A percentile compares a stretch with the other conserved stretches of the same genome.
phyloP scores from a whole-genome alignment of 495 filamentous ascomycete genomes.

The Penicillium chermesinum region DNA sequence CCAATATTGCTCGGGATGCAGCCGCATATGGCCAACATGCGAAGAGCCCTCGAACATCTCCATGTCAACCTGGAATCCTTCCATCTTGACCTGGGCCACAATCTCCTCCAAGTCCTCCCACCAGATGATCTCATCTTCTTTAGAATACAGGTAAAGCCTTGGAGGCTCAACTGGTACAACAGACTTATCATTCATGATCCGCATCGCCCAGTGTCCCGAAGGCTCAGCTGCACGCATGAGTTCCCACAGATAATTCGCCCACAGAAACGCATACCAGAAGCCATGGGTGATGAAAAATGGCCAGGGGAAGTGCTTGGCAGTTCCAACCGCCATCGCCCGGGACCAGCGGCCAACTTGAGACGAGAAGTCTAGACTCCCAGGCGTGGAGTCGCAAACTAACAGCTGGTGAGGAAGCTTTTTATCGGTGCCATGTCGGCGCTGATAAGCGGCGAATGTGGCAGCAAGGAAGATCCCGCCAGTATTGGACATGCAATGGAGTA shows the following conservation, averaged over 20 bases:
- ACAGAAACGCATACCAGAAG: conserved; percentile 36
- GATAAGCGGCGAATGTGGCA: conserved; percentile 44
- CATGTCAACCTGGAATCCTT: conserved; percentile 37
- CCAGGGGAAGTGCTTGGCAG: conserved; percentile 43
- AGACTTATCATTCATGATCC: conserved; percentile 20
- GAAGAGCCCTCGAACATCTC: conserved; percentile 49
- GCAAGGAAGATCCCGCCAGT: conserved; percentile 47
- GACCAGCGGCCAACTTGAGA: conserved; percentile 47
- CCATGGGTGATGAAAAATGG: conserved; percentile 43
- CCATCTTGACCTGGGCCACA: conserved; percentile 35
- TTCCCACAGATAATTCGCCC: conserved; percentile 14
- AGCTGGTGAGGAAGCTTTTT: conserved; percentile 41
- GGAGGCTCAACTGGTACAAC: conserved; percentile 10
- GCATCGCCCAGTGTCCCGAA: conserved; percentile 19
- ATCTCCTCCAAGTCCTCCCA: conserved; percentile 50
- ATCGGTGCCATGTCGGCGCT: conserved; percentile 26
- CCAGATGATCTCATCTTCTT: conserved; percentile 50
- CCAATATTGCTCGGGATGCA: conserved; percentile 52
- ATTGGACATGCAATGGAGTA: conserved; percentile 50
- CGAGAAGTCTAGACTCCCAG: conserved; percentile 42
- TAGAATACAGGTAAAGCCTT: conserved; percentile 48
- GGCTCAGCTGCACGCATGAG: conserved; percentile 12
- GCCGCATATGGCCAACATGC: conserved; percentile 52
- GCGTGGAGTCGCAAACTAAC: conserved; percentile 48
- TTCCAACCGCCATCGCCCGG: conserved; percentile 47